These are phyloP conservation scores for Agroathelia rolfsii DNA, from an alignment of 1,284 basidiomycete species.

Conservation along the genomic window DNA sequence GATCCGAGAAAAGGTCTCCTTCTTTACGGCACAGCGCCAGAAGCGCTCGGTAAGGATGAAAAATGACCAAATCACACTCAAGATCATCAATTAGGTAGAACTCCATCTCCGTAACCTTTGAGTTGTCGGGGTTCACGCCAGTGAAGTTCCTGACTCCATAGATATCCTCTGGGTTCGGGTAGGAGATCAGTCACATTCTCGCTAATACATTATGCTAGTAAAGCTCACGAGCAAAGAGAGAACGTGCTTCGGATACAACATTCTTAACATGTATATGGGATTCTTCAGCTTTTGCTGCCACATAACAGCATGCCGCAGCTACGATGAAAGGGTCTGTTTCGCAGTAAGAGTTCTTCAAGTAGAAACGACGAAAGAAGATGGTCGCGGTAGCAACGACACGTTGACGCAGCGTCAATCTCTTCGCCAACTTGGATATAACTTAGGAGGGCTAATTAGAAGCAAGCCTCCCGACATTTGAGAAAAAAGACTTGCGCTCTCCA, in stretches of 20 bases:
- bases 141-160: conserved; percentile 69
- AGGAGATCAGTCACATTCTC: too few species aligned
- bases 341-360: conserved; percentile 87
- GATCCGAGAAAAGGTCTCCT: conserved; percentile 23
- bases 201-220: conserved; percentile 1
- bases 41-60: conserved; percentile 90
- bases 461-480: background rate
- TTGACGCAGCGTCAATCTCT: conserved; percentile 77
- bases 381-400: conserved; percentile 88
- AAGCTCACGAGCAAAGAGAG: conserved; percentile 71
- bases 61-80: conserved; percentile 89
- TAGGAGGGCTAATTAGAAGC: too few species aligned
- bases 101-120: conserved; percentile 97
- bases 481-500: conserved; percentile 38
- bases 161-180: conserved; percentile 50
- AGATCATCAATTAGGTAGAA: conserved; percentile 96
- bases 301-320: conserved; percentile 87
- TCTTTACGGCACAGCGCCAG: conserved; percentile 62
- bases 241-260: conserved; percentile 76
- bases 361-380: conserved; percentile 91
- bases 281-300: conserved; percentile 95
- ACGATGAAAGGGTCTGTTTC: conserved; percentile 93
- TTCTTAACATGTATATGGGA: conserved; percentile 91
- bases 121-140: conserved; percentile 78
- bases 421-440: conserved; percentile 84